phyloP scores from a whole-genome alignment of 352 stramenopile species.

The Phytophthora sp. region DNA sequence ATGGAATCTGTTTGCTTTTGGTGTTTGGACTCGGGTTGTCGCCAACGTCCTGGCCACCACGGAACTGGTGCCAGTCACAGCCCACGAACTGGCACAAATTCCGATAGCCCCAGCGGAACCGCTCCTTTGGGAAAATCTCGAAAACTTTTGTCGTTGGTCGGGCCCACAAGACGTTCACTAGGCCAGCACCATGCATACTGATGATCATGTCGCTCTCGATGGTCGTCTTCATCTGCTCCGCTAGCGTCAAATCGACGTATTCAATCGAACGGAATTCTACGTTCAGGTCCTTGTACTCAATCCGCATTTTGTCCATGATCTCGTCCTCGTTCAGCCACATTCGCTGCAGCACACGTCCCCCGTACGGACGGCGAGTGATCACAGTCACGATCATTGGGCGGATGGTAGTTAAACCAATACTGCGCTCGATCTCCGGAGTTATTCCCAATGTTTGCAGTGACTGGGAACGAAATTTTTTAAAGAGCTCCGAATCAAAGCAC shows the following conservation, averaged over 20 bases:
- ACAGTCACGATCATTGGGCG: slow-evolving; percentile 55
- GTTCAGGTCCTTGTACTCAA: slow-evolving; percentile 40
- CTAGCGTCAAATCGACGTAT: slow-evolving; percentile 61
- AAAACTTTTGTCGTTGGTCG: slow-evolving; percentile 58
- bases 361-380: slow-evolving; percentile 60
- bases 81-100: slow-evolving; percentile 80
- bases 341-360: slow-evolving; percentile 55
- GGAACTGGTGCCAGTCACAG: slow-evolving; percentile 69
- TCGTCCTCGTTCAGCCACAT: slow-evolving; percentile 75
- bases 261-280: slow-evolving; percentile 67
- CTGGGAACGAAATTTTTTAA: slow-evolving; percentile 54
- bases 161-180: slow-evolving; percentile 79
- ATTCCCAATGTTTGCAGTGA: slow-evolving; percentile 36
- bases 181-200: slow-evolving; percentile 81
- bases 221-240: slow-evolving; percentile 69
- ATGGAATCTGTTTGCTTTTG: slow-evolving; percentile 58
- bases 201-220: slow-evolving; percentile 79
- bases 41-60: slow-evolving; percentile 44
- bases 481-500: slow-evolving; percentile 57
- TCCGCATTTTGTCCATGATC: slow-evolving; percentile 51
- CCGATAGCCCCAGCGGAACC: slow-evolving; percentile 70
- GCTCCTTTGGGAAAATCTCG: slow-evolving; percentile 74
- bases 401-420: slow-evolving; percentile 18
- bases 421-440: slow-evolving; percentile 36
- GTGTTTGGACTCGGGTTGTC: slow-evolving; percentile 40